Conservation (phyloP, 208 protist genomes). For the Borovskyia barvae region DNA sequence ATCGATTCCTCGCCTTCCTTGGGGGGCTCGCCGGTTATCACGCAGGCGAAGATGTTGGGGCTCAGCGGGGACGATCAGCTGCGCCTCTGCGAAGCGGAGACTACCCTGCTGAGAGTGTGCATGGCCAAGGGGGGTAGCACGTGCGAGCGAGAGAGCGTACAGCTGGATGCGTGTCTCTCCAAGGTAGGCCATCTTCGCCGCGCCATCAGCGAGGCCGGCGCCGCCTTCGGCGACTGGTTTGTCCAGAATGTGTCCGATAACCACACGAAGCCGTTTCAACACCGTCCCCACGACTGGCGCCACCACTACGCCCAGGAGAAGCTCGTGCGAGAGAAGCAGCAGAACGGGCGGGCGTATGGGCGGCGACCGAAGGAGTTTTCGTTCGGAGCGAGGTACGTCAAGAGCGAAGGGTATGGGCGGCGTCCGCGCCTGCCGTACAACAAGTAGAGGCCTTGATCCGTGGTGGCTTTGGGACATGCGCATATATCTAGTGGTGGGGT, state of each 20-base stretch:
- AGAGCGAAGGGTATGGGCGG: slow-evolving; percentile 83
- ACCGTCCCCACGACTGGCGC: slow-evolving; percentile 87
- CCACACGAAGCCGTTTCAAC: slow-evolving; percentile 88
- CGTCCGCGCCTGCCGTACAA: slow-evolving; percentile 85
- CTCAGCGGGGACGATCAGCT: slow-evolving; percentile 82
- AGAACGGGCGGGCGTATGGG: slow-evolving; percentile 73
- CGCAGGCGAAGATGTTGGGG: slow-evolving; percentile 74
- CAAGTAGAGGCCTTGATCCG: slow-evolving; percentile 53
- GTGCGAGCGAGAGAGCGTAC: slow-evolving; percentile 76
- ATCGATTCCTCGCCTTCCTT: slow-evolving; percentile 82
- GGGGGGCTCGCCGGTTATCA: slow-evolving; percentile 73
- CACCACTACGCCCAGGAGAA: slow-evolving; percentile 88
- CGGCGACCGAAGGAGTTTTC: slow-evolving; percentile 73
- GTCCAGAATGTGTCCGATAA: slow-evolving; percentile 90
- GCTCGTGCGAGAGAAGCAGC: slow-evolving; percentile 72
- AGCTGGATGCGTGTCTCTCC: slow-evolving; percentile 72
- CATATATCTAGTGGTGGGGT: too few relatives aligned
- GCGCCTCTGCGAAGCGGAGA: slow-evolving; percentile 81
- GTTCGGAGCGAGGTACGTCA: slow-evolving; percentile 80
- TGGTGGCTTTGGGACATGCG: too few relatives aligned
- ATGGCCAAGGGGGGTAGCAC: slow-evolving; percentile 78
- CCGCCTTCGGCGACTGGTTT: slow-evolving; percentile 90
- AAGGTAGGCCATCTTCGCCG: slow-evolving; percentile 78
- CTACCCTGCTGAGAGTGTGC: slow-evolving; percentile 83
- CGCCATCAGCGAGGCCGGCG: slow-evolving; percentile 59